Base-by-base conservation (phyloP, 164 flowering plant species). In the Hamamelis virginiana region DNA sequence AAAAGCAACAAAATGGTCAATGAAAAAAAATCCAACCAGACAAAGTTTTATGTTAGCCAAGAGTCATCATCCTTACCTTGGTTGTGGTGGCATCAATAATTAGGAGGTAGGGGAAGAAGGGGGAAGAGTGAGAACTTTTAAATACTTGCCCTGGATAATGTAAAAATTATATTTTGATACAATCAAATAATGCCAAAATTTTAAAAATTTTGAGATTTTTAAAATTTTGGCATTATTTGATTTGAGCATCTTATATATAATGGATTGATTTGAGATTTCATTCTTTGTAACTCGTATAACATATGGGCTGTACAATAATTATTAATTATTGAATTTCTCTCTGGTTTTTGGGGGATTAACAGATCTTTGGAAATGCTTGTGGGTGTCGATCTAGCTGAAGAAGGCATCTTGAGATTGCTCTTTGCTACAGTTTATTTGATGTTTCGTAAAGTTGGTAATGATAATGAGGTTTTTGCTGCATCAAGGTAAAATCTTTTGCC, bases 291-390 rank as follows among this genome's bases (percentile, higher is more conserved):
- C 5, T 14, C 23, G 27, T 22, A 16, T 21, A 9, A n/a, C 11
- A 38, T 22, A 5, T 10, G 22, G 56, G 45, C 26, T 11, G 4
- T 9, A 9, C 18, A 51, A 55, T 9, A 38, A 4, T 28, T 51
- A 26, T 65, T 27, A 23, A 11, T 38, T 57, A 18, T 45, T 58
- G 19, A 22, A 1, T 26, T 1, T 33, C 2, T 8, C 18, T 48
- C 10, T 71, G 45, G 57, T 26, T 26, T 19, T 21, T 21, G 25
- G 69, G 38, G 21, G 56, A 52, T 65, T 66, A 72, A 65, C 86
- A 96, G 99, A 73, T 93, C 98, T 33, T 70, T 96, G 57, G 93
- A 90, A 73, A 86, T 75, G 90, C 96, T 96, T 75, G 88, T 76
- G 62, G 83, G 71, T 59, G 86, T 91, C 68, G 79, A 88, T 81